Evolutionary conservation across 331 rosid genomes (phyloP).

Genomic region (Malus hybrid): DNA sequence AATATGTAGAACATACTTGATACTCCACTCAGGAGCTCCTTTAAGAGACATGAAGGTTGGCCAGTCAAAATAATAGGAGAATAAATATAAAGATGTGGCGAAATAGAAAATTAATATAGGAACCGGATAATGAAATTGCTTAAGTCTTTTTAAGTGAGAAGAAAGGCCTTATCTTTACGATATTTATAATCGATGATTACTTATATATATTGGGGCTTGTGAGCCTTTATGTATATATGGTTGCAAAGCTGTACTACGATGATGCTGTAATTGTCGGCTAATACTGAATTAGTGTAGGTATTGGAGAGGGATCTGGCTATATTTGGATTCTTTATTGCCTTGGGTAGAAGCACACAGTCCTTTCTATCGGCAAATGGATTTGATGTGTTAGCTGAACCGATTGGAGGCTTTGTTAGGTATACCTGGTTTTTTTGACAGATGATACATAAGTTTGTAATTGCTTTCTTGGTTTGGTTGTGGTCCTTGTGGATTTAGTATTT

Average conservation of each 20-base stretch:
- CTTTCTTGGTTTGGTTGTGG: conserved; percentile 24
- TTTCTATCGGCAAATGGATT: conserved; percentile 76
- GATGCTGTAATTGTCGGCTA: not conserved
- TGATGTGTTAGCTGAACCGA: conserved; percentile 55
- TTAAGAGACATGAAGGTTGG: not conserved
- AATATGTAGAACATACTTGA: not conserved
- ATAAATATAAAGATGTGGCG: not conserved
- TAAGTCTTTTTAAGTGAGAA: not conserved
- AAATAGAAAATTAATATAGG: not conserved
- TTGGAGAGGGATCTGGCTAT: conserved; percentile 95
- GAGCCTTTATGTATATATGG: conserved; percentile 4
- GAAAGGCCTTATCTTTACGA: not conserved
- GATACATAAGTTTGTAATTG: conserved; percentile 2
- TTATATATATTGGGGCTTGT: conserved; percentile 5
- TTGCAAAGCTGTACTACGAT: conserved; percentile 3
- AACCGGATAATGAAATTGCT: not conserved
- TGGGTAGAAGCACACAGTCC: conserved; percentile 81
- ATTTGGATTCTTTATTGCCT: conserved; percentile 95
- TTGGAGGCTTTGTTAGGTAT: conserved; percentile 83
- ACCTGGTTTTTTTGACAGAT: conserved; percentile 15
- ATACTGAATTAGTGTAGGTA: conserved; percentile 48
- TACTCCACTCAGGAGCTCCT: not conserved
- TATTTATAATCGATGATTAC: not conserved
- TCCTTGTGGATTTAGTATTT: conserved; percentile 3
- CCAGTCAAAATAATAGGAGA: not conserved